Evolutionary conservation across 1,139 yeast genomes (phyloP), one percentile per base, ranked within the genome.

Genomic region (Nakaseomyces sp.): DNA sequence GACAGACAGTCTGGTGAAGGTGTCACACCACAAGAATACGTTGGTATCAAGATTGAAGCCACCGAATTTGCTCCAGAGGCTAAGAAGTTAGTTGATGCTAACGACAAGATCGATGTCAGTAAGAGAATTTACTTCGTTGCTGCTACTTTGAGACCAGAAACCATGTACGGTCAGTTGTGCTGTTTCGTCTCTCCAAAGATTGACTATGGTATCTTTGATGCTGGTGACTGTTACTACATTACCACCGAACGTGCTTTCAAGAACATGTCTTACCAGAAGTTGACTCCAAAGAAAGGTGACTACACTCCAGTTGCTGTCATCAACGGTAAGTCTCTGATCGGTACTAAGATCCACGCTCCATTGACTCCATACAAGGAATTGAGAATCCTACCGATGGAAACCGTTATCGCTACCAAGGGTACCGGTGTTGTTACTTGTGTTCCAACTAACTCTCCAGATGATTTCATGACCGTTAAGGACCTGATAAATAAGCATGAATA

Each of bases 351-450:
- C 56, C 69, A 73, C 54, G 95, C 98, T 29, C 98, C 98, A 48
- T 71, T 84, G 54, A 77, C 96, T 13, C 73, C 73, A 16, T 71
- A 79, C 64, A 71, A 78, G 46, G 79, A 84, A 57, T 72, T 91
- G 55, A 76, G 93, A 60, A 83, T 93, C 47, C 75, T 91, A 56
- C 99, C 99, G 54, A 91, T 91, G 99, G 97, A 91, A 68, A 87
- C 96, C 30, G 91, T 93, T 47, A 73, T 91, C 65, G 94, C 95
- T 36, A 74, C 80, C 47, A 91, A 93, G 72, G 98, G 98, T 75
- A 93, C 98, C 43, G 98, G 97, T 71, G 97, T 91, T 37, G 98
- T 93, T 47, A 91, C 97, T 12, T 93, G 96, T 72, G 98, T 89
- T 52, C 98, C 98, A 52, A 83, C 95, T 13, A 96, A 89, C 67